Percentiles rank a stretch among this genome's conserved stretches.
phyloP scores from a whole-genome alignment of 1,139 yeast genomes.

The Scheffersomyces stambukii region DNA sequence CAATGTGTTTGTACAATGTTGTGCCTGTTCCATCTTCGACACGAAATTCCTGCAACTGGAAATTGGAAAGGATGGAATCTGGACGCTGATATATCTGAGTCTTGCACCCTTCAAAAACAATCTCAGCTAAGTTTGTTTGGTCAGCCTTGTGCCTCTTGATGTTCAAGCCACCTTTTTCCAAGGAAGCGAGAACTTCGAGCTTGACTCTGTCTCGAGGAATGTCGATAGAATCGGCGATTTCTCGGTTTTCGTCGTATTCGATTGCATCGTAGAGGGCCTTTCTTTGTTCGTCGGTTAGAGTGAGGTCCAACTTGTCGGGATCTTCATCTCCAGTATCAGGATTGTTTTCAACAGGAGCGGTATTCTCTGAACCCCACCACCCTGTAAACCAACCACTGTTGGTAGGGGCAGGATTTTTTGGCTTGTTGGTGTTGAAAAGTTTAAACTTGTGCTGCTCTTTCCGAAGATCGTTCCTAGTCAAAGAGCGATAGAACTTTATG shows the following conservation, averaged over 20 bases:
- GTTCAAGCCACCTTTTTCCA: constrained; percentile 74
- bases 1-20: constrained; percentile 76
- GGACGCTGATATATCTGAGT: constrained; percentile 73
- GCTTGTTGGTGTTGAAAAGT: constrained; percentile 8
- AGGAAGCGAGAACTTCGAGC: constrained; percentile 60
- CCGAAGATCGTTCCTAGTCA: constrained; percentile 64
- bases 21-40: constrained; percentile 82
- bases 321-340: constrained; percentile 14
- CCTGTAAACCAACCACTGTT: constrained; percentile 52
- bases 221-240: constrained; percentile 50
- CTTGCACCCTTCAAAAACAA: constrained; percentile 79
- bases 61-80: constrained; percentile 67
- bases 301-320: constrained; percentile 26
- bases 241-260: constrained; percentile 75
- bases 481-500: constrained; percentile 76
- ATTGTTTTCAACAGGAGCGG: constrained; percentile 4
- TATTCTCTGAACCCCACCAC: constrained; percentile 45
- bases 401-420: constrained; percentile 11
- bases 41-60: constrained; percentile 74
- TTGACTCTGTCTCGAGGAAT: constrained; percentile 72
- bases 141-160: constrained; percentile 40
- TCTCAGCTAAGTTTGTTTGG: constrained; percentile 58
- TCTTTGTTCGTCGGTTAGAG: constrained; percentile 59
- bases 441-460: constrained; percentile 39
- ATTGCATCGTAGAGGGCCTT: constrained; percentile 90